phyloP scores from a whole-genome alignment of 2,329 filamentous ascomycete species.

The Amauroascus verrucosus region DNA sequence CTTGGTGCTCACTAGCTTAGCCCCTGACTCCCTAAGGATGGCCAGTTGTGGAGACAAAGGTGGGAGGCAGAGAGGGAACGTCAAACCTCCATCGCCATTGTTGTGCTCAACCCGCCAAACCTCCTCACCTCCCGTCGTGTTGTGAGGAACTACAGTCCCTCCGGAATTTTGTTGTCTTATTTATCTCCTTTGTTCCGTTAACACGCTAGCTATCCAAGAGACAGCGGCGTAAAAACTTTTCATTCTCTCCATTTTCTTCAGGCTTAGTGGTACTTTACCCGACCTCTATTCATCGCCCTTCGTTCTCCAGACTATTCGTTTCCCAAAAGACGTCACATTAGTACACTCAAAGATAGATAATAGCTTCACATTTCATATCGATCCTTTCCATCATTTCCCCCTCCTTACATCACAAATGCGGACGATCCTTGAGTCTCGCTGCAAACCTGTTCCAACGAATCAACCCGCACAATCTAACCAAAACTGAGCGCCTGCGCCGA shows the following conservation, averaged over 20 bases:
- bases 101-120: neutral
- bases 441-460: neutral
- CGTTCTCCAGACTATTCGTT: neutral
- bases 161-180: neutral
- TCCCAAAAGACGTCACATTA: neutral
- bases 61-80: neutral
- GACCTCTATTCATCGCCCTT: neutral
- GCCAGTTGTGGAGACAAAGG: slow-evolving; percentile 4
- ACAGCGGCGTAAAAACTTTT: neutral
- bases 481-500: neutral
- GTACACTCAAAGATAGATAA: neutral
- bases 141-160: neutral
- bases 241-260: neutral
- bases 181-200: neutral
- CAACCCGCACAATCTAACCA: neutral
- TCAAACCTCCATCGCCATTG: slow-evolving; percentile 7
- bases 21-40: slow-evolving; percentile 6
- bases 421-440: neutral
- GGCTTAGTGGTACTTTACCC: neutral
- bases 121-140: slow-evolving; percentile 1
- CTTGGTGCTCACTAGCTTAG: neutral
- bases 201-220: neutral
- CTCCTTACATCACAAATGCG: neutral
- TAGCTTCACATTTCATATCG: neutral
- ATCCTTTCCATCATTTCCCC: neutral